Conservation (phyloP, 306 rosid species). For the Cicer pinnatifidum region DNA sequence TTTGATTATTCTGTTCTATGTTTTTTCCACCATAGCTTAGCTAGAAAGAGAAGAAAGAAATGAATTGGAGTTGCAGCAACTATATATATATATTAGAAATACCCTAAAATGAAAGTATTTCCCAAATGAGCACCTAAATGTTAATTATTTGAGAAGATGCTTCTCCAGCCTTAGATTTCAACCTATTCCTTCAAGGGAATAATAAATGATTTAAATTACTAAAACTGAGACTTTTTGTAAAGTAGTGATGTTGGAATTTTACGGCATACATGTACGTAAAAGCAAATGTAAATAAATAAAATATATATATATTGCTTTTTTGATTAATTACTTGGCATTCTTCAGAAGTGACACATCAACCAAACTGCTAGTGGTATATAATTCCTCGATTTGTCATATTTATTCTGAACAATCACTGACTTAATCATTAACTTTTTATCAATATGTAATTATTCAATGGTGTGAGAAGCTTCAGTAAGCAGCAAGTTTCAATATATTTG, state of each 20-base stretch:
- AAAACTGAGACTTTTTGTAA: neutral
- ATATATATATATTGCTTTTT: neutral
- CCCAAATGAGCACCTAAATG: constrained; percentile 38
- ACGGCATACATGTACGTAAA: neutral
- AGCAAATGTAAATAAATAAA: neutral
- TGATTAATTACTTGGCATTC: constrained; percentile 37
- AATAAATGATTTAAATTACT: neutral
- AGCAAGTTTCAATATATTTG: constrained; percentile 36
- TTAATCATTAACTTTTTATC: constrained; percentile 36
- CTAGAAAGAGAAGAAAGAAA: constrained; percentile 44
- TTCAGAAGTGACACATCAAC: constrained; percentile 21
- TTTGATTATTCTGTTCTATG: constrained; percentile 33
- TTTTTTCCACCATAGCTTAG: constrained; percentile 44
- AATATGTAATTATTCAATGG: constrained; percentile 23
- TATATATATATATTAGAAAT: constrained; percentile 12
- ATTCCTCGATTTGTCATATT: constrained; percentile 40
- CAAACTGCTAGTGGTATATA: constrained; percentile 28
- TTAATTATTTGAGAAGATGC: constrained; percentile 40
- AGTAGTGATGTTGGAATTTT: constrained; percentile 12
- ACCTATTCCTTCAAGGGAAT: constrained; percentile 22
- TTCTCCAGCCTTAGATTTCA: constrained; percentile 36
- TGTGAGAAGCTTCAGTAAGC: constrained; percentile 3
- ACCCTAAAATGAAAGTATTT: constrained; percentile 45
- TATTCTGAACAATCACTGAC: constrained; percentile 52
- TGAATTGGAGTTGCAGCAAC: neutral